These are phyloP conservation scores for Pseudocercospora musae DNA, from an alignment of 2,329 filamentous ascomycete genomes.

Conservation along the genomic window DNA sequence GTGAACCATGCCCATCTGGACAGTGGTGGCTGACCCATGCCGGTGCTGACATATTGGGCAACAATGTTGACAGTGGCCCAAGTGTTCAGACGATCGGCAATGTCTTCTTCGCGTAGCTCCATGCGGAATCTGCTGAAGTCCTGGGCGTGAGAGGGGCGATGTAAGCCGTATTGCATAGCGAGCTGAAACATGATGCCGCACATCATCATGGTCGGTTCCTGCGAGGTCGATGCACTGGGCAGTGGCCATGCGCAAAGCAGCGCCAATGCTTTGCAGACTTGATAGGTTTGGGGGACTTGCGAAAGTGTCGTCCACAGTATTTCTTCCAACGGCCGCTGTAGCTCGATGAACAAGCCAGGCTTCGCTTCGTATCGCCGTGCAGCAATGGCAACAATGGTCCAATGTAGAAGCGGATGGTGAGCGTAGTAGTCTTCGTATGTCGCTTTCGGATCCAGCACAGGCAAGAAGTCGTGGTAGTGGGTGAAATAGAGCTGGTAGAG, in stretches of 20 bases:
- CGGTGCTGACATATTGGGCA: constrained; percentile 74
- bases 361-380: constrained; percentile 66
- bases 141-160: constrained; percentile 76
- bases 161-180: constrained; percentile 77
- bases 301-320: constrained; percentile 75
- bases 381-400: constrained; percentile 74
- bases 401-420: constrained; percentile 79
- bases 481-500: constrained; percentile 74
- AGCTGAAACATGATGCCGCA: constrained; percentile 85
- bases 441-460: constrained; percentile 64
- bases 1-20: constrained; percentile 54
- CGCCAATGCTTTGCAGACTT: constrained; percentile 77
- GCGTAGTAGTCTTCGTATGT: constrained; percentile 60
- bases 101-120: constrained; percentile 73
- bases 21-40: constrained; percentile 72
- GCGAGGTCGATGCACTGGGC: constrained; percentile 75
- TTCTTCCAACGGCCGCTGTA: constrained; percentile 64
- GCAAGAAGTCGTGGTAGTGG: constrained; percentile 73
- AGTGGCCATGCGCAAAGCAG: constrained; percentile 78
- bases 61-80: constrained; percentile 87
- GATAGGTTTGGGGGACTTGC: constrained; percentile 73
- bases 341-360: constrained; percentile 61
- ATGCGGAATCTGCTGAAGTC: constrained; percentile 69
- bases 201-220: constrained; percentile 77
- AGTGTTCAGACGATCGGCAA: constrained; percentile 73